These are phyloP conservation scores for Pseudogymnoascus sp. DNA, from an alignment of 2,329 filamentous ascomycete species.

Conservation along the genomic window DNA sequence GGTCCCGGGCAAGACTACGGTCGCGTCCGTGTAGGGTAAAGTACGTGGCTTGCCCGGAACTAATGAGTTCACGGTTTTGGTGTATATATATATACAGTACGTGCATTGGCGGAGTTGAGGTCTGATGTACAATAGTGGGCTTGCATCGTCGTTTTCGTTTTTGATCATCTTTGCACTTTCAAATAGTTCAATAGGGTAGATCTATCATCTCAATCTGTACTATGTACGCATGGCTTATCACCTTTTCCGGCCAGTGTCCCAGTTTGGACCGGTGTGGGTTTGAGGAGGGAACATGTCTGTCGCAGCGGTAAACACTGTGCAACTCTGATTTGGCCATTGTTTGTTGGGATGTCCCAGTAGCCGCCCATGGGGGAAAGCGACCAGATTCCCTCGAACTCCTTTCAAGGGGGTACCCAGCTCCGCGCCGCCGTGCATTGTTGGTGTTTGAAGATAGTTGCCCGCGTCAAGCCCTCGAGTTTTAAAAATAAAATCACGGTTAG, in stretches of 20 bases:
- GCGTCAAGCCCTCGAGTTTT: constrained; percentile 9
- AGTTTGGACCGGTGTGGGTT: not conserved
- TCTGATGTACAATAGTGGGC: constrained; percentile 11
- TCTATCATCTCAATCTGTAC: constrained; percentile 11
- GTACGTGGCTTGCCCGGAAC: constrained; percentile 1
- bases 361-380: not conserved
- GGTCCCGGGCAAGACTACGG: not conserved
- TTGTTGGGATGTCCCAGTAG: not conserved
- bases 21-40: not conserved
- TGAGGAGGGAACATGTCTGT: not conserved
- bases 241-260: not conserved
- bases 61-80: constrained; percentile 11
- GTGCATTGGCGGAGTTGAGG: constrained; percentile 9
- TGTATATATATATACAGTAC: constrained; percentile 8
- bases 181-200: constrained; percentile 6
- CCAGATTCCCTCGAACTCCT: not conserved
- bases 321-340: constrained; percentile 7
- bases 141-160: constrained; percentile 4
- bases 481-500: not conserved
- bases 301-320: not conserved
- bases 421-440: constrained; percentile 1
- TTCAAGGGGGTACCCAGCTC: not conserved
- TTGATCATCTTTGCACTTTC: not conserved
- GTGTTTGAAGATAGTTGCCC: constrained; percentile 1
- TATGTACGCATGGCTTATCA: not conserved